These are phyloP conservation scores for Claviceps sp. DNA, from an alignment of 2,329 filamentous ascomycete genomes.

Conservation along the genomic window DNA sequence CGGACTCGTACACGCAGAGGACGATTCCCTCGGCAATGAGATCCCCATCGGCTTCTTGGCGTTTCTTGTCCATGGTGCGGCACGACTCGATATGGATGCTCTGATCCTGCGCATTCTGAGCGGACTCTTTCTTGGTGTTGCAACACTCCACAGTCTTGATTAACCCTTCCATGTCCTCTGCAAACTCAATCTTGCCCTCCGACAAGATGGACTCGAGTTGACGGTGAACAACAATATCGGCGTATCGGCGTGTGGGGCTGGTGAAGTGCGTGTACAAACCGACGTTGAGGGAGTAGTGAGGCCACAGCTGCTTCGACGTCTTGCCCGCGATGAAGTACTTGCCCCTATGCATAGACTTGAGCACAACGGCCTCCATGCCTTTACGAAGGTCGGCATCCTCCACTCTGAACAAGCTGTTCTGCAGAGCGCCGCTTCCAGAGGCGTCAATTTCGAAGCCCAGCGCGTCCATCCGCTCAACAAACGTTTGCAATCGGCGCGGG, in stretches of 20 bases:
- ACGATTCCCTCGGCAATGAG: slow-evolving; percentile 93
- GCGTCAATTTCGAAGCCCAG: slow-evolving; percentile 84
- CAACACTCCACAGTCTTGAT: slow-evolving; percentile 88
- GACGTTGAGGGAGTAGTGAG: slow-evolving; percentile 85
- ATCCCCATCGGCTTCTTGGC: slow-evolving; percentile 75
- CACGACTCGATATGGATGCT: slow-evolving; percentile 98
- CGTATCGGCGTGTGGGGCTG: slow-evolving; percentile 85
- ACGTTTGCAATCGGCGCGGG: slow-evolving; percentile 73
- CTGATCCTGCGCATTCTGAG: slow-evolving; percentile 94
- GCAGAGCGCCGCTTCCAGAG: slow-evolving; percentile 76
- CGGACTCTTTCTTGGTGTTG: slow-evolving; percentile 98
- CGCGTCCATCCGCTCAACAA: slow-evolving; percentile 84
- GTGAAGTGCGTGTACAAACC: slow-evolving; percentile 97
- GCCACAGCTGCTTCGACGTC: slow-evolving; percentile 60
- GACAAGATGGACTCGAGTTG: slow-evolving; percentile 82
- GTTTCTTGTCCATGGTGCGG: slow-evolving; percentile 85
- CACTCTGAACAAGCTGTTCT: slow-evolving; percentile 90
- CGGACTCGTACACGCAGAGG: slow-evolving; percentile 93
- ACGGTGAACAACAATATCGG: slow-evolving; percentile 88
- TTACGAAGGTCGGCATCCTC: slow-evolving; percentile 81
- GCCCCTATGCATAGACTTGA: slow-evolving; percentile 92
- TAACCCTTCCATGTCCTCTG: slow-evolving; percentile 75
- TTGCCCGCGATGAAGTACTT: slow-evolving; percentile 88
- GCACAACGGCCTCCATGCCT: slow-evolving; percentile 90
- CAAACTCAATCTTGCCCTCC: slow-evolving; percentile 69